Base-by-base conservation (phyloP, 805 yeast genomes). In the Jamesozyma jinghongensis region DNA sequence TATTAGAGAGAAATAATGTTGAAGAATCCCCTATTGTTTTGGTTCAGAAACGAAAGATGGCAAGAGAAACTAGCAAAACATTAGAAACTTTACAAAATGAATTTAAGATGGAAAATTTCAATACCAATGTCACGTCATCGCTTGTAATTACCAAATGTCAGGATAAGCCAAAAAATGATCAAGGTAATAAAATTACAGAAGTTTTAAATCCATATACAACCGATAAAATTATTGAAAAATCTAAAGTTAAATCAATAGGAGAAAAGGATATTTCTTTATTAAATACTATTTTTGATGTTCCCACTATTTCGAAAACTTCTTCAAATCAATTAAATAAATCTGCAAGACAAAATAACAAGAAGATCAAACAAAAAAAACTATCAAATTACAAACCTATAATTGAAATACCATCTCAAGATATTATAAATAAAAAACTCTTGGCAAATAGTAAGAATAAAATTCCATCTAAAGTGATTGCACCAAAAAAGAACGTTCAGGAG, bases 21-120 rank as follows among this genome's bases (percentile, higher is more conserved):
- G 55, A 54, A 29, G 49, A 52, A 30, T 52, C 58, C 3, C 58
- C 57, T 3, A 28, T 48, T 31, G 54, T 42, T n/a, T 37, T 50
- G 22, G 52, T 49, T 13, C 56, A 53, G 30, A 47, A 45, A 36
- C 44, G 57, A 34, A 53, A 40, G 43, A 50, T 41, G 44, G 42
- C 48, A n/a, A 43, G 52, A 42, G 54, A 44, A 16, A 39, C 46
- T 22, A 44, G 48, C 18, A 47, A 32, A 36, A 48, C 47, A 14
- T 26, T 44, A 42, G 54, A 48, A 40, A 32, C 22, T 27, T 37
- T 43, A 38, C 43, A 30, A 32, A 45, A 41, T 19, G 50, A 47
- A 12, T 47, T 51, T 38, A 37, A 46, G 11, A 32, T 33, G n/a
- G 37, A 37, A 17, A 37, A 42, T 31, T 32, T 30, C 5, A 22